A percentile compares a stretch with the other conserved stretches of the same genome.
phyloP scores from a whole-genome alignment of 2,329 filamentous ascomycete species.

The Hortaea werneckii region DNA sequence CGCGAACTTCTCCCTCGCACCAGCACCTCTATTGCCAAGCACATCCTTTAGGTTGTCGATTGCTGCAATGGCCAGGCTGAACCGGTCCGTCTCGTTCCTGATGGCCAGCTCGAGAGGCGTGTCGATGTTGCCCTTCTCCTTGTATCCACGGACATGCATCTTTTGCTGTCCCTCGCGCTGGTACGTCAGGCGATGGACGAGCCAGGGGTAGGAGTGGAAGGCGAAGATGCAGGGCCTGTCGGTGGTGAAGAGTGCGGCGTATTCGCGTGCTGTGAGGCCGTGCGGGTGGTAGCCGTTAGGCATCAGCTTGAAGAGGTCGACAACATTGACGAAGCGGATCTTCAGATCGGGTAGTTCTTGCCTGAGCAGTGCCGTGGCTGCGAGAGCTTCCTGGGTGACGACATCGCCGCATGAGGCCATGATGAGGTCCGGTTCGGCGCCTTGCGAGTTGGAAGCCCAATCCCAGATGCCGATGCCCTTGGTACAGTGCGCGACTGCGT shows the following conservation, averaged over 20 bases:
- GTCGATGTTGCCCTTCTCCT: conserved; percentile 76
- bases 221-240: conserved; percentile 70
- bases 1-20: conserved; percentile 53
- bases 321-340: conserved; percentile 69
- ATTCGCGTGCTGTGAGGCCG: conserved; percentile 57
- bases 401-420: conserved; percentile 71
- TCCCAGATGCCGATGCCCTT: conserved; percentile 73
- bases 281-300: conserved; percentile 61
- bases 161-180: conserved; percentile 59
- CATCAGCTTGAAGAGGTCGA: conserved; percentile 73
- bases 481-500: conserved; percentile 64
- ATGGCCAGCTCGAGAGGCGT: conserved; percentile 71
- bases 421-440: conserved; percentile 59
- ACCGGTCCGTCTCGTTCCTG: conserved; percentile 66
- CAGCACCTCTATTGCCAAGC: conserved; percentile 53
- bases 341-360: conserved; percentile 61
- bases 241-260: conserved; percentile 59
- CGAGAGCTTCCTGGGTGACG: conserved; percentile 62
- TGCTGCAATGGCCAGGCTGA: conserved; percentile 65
- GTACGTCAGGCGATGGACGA: conserved; percentile 68
- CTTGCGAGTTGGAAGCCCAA: conserved; percentile 62
- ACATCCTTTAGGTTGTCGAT: conserved; percentile 55
- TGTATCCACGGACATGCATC: conserved; percentile 67
- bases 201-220: conserved; percentile 75
- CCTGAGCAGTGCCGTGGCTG: conserved; percentile 64